These are phyloP conservation scores for Penicillium diatomitis DNA, from an alignment of 495 filamentous ascomycete species.

Conservation along the genomic window DNA sequence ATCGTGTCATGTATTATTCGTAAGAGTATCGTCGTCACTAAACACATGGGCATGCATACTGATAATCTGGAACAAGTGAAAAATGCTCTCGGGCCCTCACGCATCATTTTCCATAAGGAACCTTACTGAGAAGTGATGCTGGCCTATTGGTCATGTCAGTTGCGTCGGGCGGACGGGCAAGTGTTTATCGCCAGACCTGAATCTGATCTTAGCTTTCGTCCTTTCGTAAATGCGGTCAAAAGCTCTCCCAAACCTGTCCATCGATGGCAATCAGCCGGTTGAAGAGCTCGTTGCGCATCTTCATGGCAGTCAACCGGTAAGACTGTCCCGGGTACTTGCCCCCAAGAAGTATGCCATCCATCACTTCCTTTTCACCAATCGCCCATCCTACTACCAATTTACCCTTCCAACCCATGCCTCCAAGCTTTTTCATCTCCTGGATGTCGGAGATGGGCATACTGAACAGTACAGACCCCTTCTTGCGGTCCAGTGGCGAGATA, in stretches of 20 bases:
- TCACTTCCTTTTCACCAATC: conserved; percentile 59
- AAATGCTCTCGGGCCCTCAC: too few relatives aligned
- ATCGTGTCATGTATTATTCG: too few relatives aligned
- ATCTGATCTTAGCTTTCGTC: conserved; percentile 13
- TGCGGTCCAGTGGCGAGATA: conserved; percentile 30
- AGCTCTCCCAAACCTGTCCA: conserved; percentile 80
- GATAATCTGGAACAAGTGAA: too few relatives aligned
- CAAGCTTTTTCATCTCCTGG: conserved; percentile 67
- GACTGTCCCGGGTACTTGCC: conserved; percentile 40
- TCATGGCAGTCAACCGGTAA: conserved; percentile 61
- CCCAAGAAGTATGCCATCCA: conserved; percentile 67
- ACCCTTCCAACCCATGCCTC: conserved; percentile 81
- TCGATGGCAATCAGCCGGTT: conserved; percentile 77
- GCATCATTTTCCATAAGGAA: too few relatives aligned
- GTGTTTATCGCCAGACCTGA: conserved; percentile 14
- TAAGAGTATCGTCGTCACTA: too few relatives aligned
- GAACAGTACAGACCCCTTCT: conserved; percentile 28
- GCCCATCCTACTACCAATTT: conserved; percentile 81
- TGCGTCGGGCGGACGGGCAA: neutral
- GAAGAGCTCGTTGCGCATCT: conserved; percentile 71
- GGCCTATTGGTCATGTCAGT: too few relatives aligned
- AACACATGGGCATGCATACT: too few relatives aligned
- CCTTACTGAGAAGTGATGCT: too few relatives aligned
- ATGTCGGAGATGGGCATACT: conserved; percentile 49
- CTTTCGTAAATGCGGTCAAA: conserved; percentile 34